Percentiles rank a stretch among this genome's conserved stretches.
These are phyloP conservation scores for Wallemia ichthyophaga DNA, from an alignment of 1,284 basidiomycete genomes.

Conservation along the genomic window DNA sequence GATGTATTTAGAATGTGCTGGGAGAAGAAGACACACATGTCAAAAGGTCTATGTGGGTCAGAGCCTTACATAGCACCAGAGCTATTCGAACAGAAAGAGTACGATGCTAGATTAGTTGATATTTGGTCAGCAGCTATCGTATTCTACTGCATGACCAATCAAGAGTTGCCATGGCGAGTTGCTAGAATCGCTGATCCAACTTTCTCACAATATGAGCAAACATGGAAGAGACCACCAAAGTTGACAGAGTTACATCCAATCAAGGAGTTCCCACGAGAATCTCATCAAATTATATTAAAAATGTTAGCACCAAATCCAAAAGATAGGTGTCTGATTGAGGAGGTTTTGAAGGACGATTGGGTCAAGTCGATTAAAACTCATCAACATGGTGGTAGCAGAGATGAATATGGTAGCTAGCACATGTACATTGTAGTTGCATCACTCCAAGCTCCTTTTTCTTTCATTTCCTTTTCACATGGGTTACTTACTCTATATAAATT, in stretches of 20 bases:
- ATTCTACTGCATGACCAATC: constrained; percentile 93
- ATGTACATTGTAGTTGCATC: background rate
- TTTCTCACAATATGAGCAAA: constrained; percentile 49
- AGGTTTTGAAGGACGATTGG: constrained; percentile 58
- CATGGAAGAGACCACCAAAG: constrained; percentile 18
- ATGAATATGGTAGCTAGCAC: background rate
- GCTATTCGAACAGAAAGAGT: constrained; percentile 89
- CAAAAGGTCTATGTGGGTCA: constrained; percentile 80
- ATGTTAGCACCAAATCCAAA: constrained; percentile 93
- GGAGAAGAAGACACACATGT: constrained; percentile 91
- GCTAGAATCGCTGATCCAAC: constrained; percentile 58
- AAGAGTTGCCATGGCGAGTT: constrained; percentile 86
- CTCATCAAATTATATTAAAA: constrained; percentile 52
- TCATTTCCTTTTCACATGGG: no score
- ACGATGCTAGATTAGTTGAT: constrained; percentile 86
- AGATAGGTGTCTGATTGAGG: constrained; percentile 45
- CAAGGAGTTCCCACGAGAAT: constrained; percentile 63
- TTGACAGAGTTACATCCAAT: constrained; percentile 24
- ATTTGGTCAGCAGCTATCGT: constrained; percentile 93
- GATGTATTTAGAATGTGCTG: constrained; percentile 95
- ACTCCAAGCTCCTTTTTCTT: no score
- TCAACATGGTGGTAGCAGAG: background rate
- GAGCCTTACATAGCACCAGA: constrained; percentile 98
- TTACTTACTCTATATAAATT: no score
- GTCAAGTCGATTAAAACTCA: constrained; percentile 31